A percentile compares a stretch with the other conserved stretches of the same genome.
These are phyloP conservation scores for Trichoderma asperellum DNA, from an alignment of 2,329 filamentous ascomycete genomes.

Conservation along the genomic window DNA sequence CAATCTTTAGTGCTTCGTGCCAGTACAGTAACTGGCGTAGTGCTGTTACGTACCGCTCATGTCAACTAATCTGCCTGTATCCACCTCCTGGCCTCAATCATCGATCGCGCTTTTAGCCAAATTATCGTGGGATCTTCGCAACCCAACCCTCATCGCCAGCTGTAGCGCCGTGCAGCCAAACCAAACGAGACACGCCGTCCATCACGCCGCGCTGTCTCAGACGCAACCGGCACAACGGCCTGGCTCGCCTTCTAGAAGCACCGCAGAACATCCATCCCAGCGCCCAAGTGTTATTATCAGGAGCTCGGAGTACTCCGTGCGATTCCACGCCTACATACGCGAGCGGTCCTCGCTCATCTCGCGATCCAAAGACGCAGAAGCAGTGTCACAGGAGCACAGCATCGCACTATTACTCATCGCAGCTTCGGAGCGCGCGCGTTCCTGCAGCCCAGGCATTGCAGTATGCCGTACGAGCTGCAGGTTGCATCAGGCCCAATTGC, in stretches of 20 bases:
- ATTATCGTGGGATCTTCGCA: conserved; percentile 14
- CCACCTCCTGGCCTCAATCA: conserved; percentile 14
- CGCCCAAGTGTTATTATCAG: not conserved
- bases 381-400: not conserved
- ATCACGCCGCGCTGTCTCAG: conserved; percentile 13
- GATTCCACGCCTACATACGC: conserved; percentile 15
- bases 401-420: not conserved
- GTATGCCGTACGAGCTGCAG: not conserved
- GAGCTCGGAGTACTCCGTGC: conserved; percentile 16
- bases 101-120: conserved; percentile 19
- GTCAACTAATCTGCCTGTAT: not conserved
- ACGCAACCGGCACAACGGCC: not conserved
- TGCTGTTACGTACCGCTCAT: not conserved
- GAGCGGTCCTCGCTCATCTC: conserved; percentile 26
- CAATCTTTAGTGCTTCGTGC: not conserved
- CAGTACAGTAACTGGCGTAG: not conserved
- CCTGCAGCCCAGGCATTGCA: conserved; percentile 10
- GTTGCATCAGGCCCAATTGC: conserved; percentile 18
- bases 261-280: not conserved
- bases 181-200: conserved; percentile 20
- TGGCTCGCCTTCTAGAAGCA: conserved; percentile 16
- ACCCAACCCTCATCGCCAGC: conserved; percentile 6
- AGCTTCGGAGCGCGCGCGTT: conserved; percentile 9
- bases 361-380: not conserved
- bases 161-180: not conserved